Percentiles rank a stretch among this genome's conserved stretches.
phyloP scores from a whole-genome alignment of 257 asterid genomes.

The Schizonepeta tenuifolia region DNA sequence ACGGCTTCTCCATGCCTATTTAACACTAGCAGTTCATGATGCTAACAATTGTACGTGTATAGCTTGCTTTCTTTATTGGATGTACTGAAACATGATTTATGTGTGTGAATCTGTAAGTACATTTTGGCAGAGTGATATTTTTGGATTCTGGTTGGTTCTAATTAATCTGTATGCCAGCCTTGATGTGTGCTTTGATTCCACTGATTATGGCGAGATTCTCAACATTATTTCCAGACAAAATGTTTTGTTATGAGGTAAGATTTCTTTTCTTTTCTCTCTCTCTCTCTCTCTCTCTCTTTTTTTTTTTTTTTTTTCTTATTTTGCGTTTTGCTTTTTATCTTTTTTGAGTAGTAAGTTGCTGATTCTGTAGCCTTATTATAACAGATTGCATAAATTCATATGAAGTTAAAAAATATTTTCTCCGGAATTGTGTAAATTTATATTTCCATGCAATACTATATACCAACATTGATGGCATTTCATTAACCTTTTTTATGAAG shows the following conservation, averaged over 20 bases:
- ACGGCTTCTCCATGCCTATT: conserved; percentile 75
- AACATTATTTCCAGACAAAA: conserved; percentile 78
- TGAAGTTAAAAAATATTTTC: conserved; percentile 2
- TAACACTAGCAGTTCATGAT: conserved; percentile 66
- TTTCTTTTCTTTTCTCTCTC: not conserved
- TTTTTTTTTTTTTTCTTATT: not conserved
- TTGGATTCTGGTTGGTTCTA: conserved; percentile 36
- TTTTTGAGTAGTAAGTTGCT: not conserved
- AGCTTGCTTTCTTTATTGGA: conserved; percentile 31
- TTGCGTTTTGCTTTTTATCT: not conserved
- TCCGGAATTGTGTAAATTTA: not conserved
- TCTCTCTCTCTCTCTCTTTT: too few relatives aligned
- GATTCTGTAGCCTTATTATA: not conserved
- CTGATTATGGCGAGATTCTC: conserved; percentile 82
- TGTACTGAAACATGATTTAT: conserved; percentile 15
- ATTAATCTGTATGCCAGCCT: conserved; percentile 57
- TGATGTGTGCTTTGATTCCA: conserved; percentile 84
- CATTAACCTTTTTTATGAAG: not conserved
- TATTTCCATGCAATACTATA: conserved; percentile 1
- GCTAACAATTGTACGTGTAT: conserved; percentile 65
- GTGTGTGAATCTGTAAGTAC: conserved; percentile 6
- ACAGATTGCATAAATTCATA: not conserved
- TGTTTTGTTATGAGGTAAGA: conserved; percentile 76
- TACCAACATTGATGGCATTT: not conserved
- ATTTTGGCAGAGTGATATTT: conserved; percentile 23